phyloP scores from a whole-genome alignment of 768 basidiomycete genomes.

The Calocybe cyanea region DNA sequence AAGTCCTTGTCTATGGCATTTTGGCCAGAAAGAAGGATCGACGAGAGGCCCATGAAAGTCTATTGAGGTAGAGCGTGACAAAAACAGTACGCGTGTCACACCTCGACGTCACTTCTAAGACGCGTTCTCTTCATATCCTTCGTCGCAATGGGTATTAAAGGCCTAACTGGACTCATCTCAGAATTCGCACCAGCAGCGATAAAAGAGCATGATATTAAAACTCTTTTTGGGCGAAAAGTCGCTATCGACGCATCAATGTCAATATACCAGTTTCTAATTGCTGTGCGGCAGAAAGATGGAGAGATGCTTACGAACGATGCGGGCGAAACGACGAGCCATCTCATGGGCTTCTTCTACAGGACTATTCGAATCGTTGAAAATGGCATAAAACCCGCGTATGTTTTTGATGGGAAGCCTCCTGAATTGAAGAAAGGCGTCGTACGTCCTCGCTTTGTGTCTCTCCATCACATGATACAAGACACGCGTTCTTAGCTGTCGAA shows the following conservation, averaged over 20 bases:
- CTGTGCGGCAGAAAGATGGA: constrained; percentile 93
- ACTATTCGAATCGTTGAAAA: constrained; percentile 98
- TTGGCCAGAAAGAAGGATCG: constrained; percentile 39
- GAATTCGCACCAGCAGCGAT: constrained; percentile 89
- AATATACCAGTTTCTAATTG: constrained; percentile 97
- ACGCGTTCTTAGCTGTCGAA: constrained; percentile 72
- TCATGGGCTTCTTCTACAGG: constrained; percentile 98
- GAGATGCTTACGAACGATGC: constrained; percentile 97
- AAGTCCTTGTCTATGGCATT: constrained; percentile 52
- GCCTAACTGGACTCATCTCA: constrained; percentile 83
- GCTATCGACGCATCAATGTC: constrained; percentile 98
- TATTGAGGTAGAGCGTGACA: neutral
- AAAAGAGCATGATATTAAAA: constrained; percentile 93
- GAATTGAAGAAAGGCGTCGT: constrained; percentile 97
- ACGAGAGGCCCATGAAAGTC: constrained; percentile 49
- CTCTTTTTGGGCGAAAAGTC: constrained; percentile 96
- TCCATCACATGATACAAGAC: neutral
- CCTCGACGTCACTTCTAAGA: neutral
- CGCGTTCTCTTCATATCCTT: constrained; percentile 1
- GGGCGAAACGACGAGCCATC: constrained; percentile 96
- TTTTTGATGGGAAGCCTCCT: constrained; percentile 98
- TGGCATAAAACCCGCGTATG: constrained; percentile 96
- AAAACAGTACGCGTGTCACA: constrained; percentile 6
- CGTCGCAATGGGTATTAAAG: constrained; percentile 94
- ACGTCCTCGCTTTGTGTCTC: constrained; percentile 37